Percentiles rank a stretch among this genome's conserved stretches.
These are phyloP conservation scores for Phtheirospermum japonicum DNA, from an alignment of 257 asterid species.

Conservation along the genomic window DNA sequence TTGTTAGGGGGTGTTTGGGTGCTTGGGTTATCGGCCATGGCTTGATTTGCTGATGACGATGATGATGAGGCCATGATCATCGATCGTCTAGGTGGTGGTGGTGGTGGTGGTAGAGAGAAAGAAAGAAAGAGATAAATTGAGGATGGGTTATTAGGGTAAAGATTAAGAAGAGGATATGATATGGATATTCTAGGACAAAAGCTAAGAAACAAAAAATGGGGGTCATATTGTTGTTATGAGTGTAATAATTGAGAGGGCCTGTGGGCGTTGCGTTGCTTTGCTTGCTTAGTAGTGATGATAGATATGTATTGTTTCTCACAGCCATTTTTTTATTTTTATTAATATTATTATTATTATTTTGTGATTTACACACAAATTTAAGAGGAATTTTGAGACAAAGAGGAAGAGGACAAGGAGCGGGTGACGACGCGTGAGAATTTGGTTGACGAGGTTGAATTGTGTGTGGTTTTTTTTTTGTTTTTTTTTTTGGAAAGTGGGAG, in stretches of 20 bases:
- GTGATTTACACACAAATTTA: not conserved
- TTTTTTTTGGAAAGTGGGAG: conserved; percentile 7
- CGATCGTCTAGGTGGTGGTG: too few species aligned
- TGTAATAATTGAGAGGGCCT: conserved; percentile 53
- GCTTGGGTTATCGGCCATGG: conserved; percentile 32
- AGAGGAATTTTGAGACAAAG: conserved; percentile 52
- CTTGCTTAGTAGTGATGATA: conserved; percentile 39
- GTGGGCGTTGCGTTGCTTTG: too few species aligned
- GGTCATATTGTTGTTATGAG: conserved; percentile 43
- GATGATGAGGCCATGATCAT: conserved; percentile 41
- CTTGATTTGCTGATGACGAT: conserved; percentile 34
- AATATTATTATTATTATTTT: not conserved
- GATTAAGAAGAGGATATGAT: conserved; percentile 37
- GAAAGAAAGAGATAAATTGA: conserved; percentile 27
- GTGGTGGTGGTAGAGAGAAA: too few species aligned
- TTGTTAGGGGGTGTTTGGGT: conserved; percentile 29
- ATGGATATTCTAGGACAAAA: conserved; percentile 73
- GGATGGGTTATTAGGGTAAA: conserved; percentile 37
- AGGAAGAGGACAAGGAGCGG: conserved; percentile 59
- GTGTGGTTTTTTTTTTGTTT: conserved; percentile 7
- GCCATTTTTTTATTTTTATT: conserved; percentile 24
- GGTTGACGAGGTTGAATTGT: conserved; percentile 39
- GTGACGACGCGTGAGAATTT: conserved; percentile 43
- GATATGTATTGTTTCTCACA: too few species aligned
- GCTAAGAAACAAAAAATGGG: conserved; percentile 76